Conservation (phyloP, 129 eudicot genomes). For the Sambucus nigra region DNA sequence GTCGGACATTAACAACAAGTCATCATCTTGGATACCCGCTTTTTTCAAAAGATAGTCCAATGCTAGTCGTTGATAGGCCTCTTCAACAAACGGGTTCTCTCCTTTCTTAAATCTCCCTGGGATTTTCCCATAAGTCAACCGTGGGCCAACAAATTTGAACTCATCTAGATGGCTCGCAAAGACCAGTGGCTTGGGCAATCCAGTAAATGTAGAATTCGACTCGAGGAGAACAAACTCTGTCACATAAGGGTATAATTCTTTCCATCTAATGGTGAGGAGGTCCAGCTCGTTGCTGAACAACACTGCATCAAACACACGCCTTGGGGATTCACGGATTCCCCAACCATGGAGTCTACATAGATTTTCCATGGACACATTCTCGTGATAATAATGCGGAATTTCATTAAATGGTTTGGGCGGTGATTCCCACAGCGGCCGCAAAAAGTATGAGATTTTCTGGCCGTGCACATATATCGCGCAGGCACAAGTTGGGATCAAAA, state of each 20-base stretch:
- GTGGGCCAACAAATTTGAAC: conserved; percentile 37
- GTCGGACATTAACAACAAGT: conserved; percentile 54
- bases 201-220: conserved; percentile 59
- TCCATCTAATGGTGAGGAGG: conserved; percentile 47
- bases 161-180: conserved; percentile 28
- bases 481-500: too few relatives aligned
- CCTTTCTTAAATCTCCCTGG: conserved; percentile 38
- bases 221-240: conserved; percentile 54
- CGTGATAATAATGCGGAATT: too few relatives aligned
- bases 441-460: conserved; percentile 50
- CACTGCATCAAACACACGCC: conserved; percentile 67
- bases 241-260: conserved; percentile 48
- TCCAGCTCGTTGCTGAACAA: conserved; percentile 56
- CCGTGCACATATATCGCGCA: too few relatives aligned
- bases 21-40: conserved; percentile 56
- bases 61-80: conserved; percentile 59
- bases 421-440: conserved; percentile 54
- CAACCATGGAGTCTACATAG: conserved; percentile 61
- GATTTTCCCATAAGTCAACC: conserved; percentile 50
- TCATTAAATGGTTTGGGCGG: conserved; percentile 56
- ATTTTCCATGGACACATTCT: too few relatives aligned
- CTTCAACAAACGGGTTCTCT: conserved; percentile 55
- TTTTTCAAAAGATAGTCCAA: conserved; percentile 46
- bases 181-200: conserved; percentile 35
- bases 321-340: conserved; percentile 52